Conservation (phyloP, 2,329 filamentous ascomycete genomes). For the Emmonsia crescens region DNA sequence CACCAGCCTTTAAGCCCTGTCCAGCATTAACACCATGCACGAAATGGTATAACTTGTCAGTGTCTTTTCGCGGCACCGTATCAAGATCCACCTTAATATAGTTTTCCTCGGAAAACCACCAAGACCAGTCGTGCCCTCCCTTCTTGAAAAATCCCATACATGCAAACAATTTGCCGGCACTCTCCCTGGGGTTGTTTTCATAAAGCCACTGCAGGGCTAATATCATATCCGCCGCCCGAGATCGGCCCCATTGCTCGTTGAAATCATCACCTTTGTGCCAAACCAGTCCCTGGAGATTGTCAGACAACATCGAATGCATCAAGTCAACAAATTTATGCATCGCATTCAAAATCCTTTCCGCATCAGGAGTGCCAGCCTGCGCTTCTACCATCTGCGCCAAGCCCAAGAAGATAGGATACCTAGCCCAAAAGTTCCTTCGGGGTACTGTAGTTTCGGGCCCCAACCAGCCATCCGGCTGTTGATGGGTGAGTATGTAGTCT, state of each 20-base stretch:
- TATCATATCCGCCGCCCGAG: constrained; percentile 35
- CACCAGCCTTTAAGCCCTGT: constrained; percentile 38
- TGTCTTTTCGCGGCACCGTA: constrained; percentile 22
- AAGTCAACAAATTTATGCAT: constrained; percentile 42
- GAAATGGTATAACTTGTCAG: constrained; percentile 27
- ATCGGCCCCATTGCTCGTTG: constrained; percentile 31
- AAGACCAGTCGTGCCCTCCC: constrained; percentile 31
- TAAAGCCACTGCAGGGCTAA: constrained; percentile 40
- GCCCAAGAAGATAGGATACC: constrained; percentile 42
- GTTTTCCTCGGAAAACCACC: constrained; percentile 28
- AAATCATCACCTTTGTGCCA: constrained; percentile 35
- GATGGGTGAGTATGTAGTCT: constrained; percentile 39
- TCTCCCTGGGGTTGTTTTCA: constrained; percentile 33
- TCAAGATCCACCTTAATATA: constrained; percentile 30
- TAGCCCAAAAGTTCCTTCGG: constrained; percentile 43
- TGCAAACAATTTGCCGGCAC: constrained; percentile 27
- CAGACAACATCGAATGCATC: constrained; percentile 44
- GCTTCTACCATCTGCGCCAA: constrained; percentile 40
- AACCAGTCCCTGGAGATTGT: constrained; percentile 43
- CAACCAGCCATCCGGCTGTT: constrained; percentile 47
- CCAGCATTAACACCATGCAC: constrained; percentile 40
- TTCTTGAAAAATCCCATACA: constrained; percentile 35
- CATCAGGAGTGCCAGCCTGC: constrained; percentile 30
- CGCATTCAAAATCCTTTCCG: constrained; percentile 36
- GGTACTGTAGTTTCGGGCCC: constrained; percentile 39